Evolutionary conservation across 495 filamentous ascomycete genomes (phyloP).

Genomic region (Mycothermus thermophilus): DNA sequence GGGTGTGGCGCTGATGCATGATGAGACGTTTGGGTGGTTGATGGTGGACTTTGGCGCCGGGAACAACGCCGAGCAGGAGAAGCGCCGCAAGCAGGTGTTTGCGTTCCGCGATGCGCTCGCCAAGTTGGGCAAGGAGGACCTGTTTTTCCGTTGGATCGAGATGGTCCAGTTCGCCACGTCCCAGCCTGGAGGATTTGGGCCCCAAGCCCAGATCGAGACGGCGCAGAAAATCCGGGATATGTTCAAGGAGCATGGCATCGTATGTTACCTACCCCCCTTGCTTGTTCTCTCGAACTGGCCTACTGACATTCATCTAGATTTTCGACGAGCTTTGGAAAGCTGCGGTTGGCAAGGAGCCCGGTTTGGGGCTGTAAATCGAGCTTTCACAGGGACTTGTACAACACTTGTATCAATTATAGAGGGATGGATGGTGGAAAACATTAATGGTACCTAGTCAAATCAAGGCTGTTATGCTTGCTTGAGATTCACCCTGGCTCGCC

Average conservation of each 20-base stretch:
- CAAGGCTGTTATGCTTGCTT: no score
- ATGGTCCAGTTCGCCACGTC: constrained; percentile 69
- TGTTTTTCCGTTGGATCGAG: constrained; percentile 81
- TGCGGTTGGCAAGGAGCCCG: constrained; percentile 54
- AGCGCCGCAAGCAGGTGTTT: constrained; percentile 48
- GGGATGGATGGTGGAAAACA: no score
- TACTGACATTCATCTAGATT: no score
- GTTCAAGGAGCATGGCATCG: constrained; percentile 54
- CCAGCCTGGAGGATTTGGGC: constrained; percentile 56
- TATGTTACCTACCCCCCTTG: no score
- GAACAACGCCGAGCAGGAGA: constrained; percentile 39
- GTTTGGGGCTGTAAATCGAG: constrained; percentile 17
- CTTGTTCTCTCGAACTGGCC: no score
- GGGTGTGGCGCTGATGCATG: constrained; percentile 51
- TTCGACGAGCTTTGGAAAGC: constrained; percentile 65
- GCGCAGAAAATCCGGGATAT: constrained; percentile 49
- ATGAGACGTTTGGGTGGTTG: constrained; percentile 53
- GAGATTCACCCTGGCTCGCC: no score
- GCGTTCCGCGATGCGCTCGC: constrained; percentile 57
- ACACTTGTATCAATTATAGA: no score
- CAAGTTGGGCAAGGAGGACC: constrained; percentile 59
- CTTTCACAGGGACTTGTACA: constrained; percentile 1
- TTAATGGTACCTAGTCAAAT: no score
- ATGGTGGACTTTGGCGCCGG: constrained; percentile 37
- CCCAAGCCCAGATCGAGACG: constrained; percentile 49